Base-by-base conservation (phyloP, 2,329 filamentous ascomycete species). In the Paecilomyces sp. region DNA sequence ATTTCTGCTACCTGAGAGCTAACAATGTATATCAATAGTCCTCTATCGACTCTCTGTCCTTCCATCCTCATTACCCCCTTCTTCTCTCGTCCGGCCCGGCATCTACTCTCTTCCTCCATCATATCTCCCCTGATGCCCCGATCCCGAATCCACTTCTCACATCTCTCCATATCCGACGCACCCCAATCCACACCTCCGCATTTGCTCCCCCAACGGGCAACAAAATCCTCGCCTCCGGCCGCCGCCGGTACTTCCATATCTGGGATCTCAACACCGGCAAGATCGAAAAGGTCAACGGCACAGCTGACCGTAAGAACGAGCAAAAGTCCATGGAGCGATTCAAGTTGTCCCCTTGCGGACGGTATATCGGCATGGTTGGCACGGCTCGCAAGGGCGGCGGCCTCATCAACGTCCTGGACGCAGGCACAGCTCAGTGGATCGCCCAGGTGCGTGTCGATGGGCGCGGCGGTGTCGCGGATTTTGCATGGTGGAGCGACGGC, bases 261-360 rank as follows among this genome's bases (percentile, higher is more conserved):
- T 99, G 94, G 94, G 88, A 97, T 69, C 83, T 99, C 25, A 81
- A 88, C 52, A 88, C 88, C 0, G 94, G 94, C 52, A 80, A 82
- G 12, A 86, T 99, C 55, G 89, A 93, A 68, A 96, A 96, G 76
- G 84, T 96, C 53, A 86, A 66, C 82, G 89, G 71, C 79, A 94
- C 61, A 84, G 89, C 70, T 85, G 92, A 63, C 88, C 71, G 75
- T 15, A 76, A 87, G 65, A 83, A 90, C 58, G 91, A 96, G 74
- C 92, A 97, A 74, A 89, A 87, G 67, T 89, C 85, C 50, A 97
- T 97, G 91, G 94, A 97, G 74, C 82, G 83, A 31, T 96, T 99
- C 81, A 90, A 89, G 67, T 79, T 95, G 28, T 95, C 90, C 54
- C 92, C 94, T 0, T 91, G 91, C 69, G 93, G 93, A 1, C 84